Base-by-base conservation (phyloP, 2,329 filamentous ascomycete species). In the Shiraia sp. region DNA sequence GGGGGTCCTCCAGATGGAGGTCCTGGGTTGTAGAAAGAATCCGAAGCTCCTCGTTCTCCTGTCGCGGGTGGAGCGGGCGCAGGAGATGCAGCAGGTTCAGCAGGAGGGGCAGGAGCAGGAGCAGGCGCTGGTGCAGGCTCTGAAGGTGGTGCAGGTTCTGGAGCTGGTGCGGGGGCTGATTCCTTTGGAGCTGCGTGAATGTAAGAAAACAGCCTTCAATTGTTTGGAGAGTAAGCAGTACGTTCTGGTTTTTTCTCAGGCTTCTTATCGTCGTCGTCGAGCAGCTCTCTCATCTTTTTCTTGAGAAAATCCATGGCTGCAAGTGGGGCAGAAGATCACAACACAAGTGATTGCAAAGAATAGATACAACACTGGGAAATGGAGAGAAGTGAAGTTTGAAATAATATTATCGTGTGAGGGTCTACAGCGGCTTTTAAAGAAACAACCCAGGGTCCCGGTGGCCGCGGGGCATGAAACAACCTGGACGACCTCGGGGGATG, bases 261-360 rank as follows among this genome's bases (percentile, higher is more conserved):
- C 47, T 70, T 58, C 49, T 57, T 51, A 24, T 66, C 56, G 45
- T 71, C 67, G 32, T 72, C 66, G 38, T 72, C 67, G 41, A 73
- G 59, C 47, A 74, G 61, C 48, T 74, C 71, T 51, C 72, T 71
- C 57, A 71, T 73, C 49, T 74, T 68, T 47, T 75, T 74, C 58
- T 72, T 73, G 51, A 74, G 66, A 47, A 75, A 75, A 39, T 72
- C 72, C 72, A 75, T 74, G 30, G 6, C 41, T 37, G 34, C 17
- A 17, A 32, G 10, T 15, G 32, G 27, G 9, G 23, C 10, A 35
- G 30, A 22, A 47, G 33, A 24, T 23, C n/a, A 14, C 17, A 23
- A 32, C 28, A 8, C 17, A 10, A n/a, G 9, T 40, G 26, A 22
- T 17, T 10, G 19, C 13, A 13, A 15, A 30, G 19, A 10, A 16